A percentile compares a stretch with the other conserved stretches of the same genome.
phyloP scores from a whole-genome alignment of 371 early-diverging fungal genomes.

The Mortierella sp. region DNA sequence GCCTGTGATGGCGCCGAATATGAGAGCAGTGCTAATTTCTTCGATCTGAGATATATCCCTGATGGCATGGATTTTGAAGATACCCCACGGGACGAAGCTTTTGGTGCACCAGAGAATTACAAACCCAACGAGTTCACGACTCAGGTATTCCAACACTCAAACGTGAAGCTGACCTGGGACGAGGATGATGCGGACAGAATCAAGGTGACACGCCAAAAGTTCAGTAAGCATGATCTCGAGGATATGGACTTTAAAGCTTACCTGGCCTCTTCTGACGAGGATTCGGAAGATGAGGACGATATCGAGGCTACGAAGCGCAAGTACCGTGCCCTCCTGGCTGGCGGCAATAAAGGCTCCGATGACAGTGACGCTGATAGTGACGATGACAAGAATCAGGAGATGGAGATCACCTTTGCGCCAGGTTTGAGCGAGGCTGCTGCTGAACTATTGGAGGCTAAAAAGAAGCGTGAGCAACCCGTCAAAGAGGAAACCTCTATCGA shows the following conservation, averaged over 20 bases:
- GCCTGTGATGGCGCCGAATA: conserved; percentile 96
- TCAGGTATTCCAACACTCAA: conserved; percentile 92
- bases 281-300: conserved; percentile 71
- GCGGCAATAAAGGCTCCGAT: conserved; percentile 61
- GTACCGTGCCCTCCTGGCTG: conserved; percentile 74
- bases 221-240: conserved; percentile 90
- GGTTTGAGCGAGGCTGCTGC: conserved; percentile 85
- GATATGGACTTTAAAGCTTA: conserved; percentile 93
- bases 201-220: conserved; percentile 82
- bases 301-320: conserved; percentile 68
- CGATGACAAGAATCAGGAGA: conserved; percentile 74
- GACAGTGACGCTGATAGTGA: conserved; percentile 63
- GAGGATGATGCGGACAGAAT: conserved; percentile 92
- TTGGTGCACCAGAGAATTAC: conserved; percentile 83
- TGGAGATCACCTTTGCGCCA: conserved; percentile 97
- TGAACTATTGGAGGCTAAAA: conserved; percentile 66
- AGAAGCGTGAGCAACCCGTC: conserved; percentile 56
- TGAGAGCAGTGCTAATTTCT: conserved; percentile 93
- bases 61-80: conserved; percentile 91
- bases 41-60: conserved; percentile 98
- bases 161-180: conserved; percentile 97
- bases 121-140: conserved; percentile 87
- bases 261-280: conserved; percentile 84
- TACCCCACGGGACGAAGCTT: conserved; percentile 74
- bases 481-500: conserved; percentile 88